Evolutionary conservation across 768 basidiomycete species (phyloP), one percentile per base, ranked within the genome.

Genomic region (Lactarius deliciosus): DNA sequence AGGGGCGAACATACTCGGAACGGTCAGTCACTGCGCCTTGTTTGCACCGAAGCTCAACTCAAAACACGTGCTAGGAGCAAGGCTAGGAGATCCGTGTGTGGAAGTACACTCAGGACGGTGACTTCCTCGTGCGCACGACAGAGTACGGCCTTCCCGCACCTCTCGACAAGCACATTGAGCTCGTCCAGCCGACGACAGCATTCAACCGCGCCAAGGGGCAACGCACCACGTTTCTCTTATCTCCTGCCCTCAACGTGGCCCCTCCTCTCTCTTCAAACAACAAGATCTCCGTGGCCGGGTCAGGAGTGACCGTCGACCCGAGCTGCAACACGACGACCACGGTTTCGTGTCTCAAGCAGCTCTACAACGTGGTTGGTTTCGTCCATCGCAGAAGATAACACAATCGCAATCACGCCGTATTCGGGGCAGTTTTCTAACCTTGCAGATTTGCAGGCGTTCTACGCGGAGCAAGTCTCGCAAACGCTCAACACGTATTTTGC

Each of bases 181-280:
- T 88, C 40, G 76, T 89, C 38, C 86, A 89, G 62, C 88, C 88
- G 0, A 89, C 88, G 1, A 89, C 86, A 0, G 82, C 84, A 74
- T 89, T 89, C 70, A 75, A 79, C 60, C 80, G 81, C 47, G 75
- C 77, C 62, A 81, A 77, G 69, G 75, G 74, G 5, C 75, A 79
- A 25, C 79, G 72, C 61, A 79, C 78, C 6, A n/a, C n/a, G n/a
- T 64, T 81, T 2, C 76, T 77, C 61, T 78, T 66, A 8, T 61
- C 66, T 30, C 47, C 53, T 22, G 8, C 32, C 22, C 18, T 3
- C 2, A 43, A 36, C 5, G 8, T 15, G 5, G n/a, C 16, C 16
- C 2, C 20, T 13, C 22, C 63, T 11, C n/a, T 16, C 36, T 30
- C 59, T 5, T 40, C 61, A 8, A 45, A 30, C 18, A 47, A 11